phyloP scores from a whole-genome alignment of 2,329 filamentous ascomycete species.

The Colletotrichum theobromicola region DNA sequence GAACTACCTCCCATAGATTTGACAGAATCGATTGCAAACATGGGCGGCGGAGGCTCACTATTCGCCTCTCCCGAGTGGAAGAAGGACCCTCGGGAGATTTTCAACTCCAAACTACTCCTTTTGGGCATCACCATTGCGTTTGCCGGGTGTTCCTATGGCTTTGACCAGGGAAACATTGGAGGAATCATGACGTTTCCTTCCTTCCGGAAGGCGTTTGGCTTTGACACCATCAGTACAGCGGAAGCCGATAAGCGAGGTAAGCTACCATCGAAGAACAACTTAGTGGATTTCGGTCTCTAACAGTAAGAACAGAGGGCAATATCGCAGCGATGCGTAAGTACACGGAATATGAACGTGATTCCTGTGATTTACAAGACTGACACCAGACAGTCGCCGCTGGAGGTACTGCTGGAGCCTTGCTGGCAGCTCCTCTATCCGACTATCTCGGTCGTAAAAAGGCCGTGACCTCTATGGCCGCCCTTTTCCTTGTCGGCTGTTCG shows the following conservation, averaged over 20 bases:
- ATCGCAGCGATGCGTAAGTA: slow-evolving; percentile 37
- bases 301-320: slow-evolving; percentile 26
- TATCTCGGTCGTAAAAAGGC: slow-evolving; percentile 40
- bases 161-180: slow-evolving; percentile 44
- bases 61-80: slow-evolving; percentile 41
- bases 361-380: background rate
- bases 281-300: background rate
- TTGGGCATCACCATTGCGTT: slow-evolving; percentile 37
- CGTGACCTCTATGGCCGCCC: slow-evolving; percentile 32
- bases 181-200: slow-evolving; percentile 40
- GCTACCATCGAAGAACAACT: background rate
- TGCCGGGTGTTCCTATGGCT: slow-evolving; percentile 43
- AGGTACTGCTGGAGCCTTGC: slow-evolving; percentile 38
- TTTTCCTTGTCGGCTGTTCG: slow-evolving; percentile 37
- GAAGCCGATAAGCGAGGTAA: slow-evolving; percentile 28
- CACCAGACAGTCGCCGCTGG: slow-evolving; percentile 34
- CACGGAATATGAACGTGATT: background rate
- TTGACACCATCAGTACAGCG: slow-evolving; percentile 31
- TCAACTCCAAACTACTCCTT: slow-evolving; percentile 37
- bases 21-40: slow-evolving; percentile 11
- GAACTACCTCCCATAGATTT: background rate
- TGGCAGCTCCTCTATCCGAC: slow-evolving; percentile 40
- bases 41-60: slow-evolving; percentile 42
- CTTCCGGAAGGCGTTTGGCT: slow-evolving; percentile 39
- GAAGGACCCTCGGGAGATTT: slow-evolving; percentile 40